phyloP scores from a whole-genome alignment of 169 alveolate species.

The Besnoitia besnoiti region DNA sequence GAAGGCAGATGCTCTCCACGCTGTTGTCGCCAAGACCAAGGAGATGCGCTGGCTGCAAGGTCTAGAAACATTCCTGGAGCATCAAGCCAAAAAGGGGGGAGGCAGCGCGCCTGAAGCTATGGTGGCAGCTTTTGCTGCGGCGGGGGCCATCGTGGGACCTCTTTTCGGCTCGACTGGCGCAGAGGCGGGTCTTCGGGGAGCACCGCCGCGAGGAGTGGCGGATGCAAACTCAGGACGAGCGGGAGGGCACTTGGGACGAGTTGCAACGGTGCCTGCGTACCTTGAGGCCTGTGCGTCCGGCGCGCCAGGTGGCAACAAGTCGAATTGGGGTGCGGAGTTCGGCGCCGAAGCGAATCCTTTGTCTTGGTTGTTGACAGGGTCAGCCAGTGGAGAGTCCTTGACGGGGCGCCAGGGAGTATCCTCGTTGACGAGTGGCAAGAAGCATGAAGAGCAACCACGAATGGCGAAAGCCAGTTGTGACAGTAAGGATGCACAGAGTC shows the following conservation, averaged over 20 bases:
- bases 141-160: background rate
- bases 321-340: background rate
- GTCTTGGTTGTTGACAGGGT: background rate
- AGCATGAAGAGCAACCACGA: background rate
- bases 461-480: background rate
- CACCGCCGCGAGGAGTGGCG: background rate
- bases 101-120: conserved; percentile 33
- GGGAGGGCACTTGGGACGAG: background rate
- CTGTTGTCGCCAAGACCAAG: background rate
- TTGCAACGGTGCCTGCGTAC: background rate
- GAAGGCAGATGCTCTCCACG: background rate
- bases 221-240: background rate
- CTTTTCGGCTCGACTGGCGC: background rate
- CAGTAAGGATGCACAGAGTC: too few species aligned
- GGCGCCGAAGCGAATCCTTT: background rate
- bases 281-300: background rate
- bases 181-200: background rate
- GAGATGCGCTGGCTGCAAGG: conserved; percentile 31
- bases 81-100: conserved; percentile 27
- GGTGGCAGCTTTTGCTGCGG: conserved; percentile 20
- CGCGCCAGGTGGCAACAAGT: background rate
- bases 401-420: background rate
- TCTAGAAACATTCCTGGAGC: background rate
- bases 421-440: background rate
- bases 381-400: background rate